Percentiles rank a stretch among this genome's conserved stretches.
These are phyloP conservation scores for Diaporthe batatas DNA, from an alignment of 2,329 filamentous ascomycete genomes.

Conservation along the genomic window DNA sequence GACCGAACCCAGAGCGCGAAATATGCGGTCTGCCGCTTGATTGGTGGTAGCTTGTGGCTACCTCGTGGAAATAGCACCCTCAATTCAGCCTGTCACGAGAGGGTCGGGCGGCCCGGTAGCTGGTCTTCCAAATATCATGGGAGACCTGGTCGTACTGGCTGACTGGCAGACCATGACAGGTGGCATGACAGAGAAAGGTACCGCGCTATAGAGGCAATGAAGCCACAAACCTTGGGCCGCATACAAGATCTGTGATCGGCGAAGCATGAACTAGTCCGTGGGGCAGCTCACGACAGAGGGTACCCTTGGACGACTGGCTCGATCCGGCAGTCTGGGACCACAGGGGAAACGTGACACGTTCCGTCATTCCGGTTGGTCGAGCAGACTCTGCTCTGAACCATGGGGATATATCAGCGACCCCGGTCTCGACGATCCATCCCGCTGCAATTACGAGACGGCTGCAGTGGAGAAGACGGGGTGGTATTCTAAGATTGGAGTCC, in stretches of 20 bases:
- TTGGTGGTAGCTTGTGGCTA: background rate
- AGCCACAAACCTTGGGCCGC: conserved; percentile 8
- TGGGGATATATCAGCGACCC: background rate
- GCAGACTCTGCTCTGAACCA: conserved; percentile 30
- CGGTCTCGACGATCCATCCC: background rate
- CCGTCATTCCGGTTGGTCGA: conserved; percentile 24
- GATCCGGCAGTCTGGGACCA: conserved; percentile 39
- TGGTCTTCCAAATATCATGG: conserved; percentile 4
- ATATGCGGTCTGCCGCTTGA: background rate
- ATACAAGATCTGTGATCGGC: conserved; percentile 18
- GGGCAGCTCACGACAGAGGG: conserved; percentile 16
- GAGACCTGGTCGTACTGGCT: conserved; percentile 5
- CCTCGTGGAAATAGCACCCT: background rate
- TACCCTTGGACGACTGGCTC: background rate
- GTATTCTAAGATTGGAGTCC: background rate
- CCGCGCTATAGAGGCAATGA: conserved; percentile 10
- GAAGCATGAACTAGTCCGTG: conserved; percentile 24
- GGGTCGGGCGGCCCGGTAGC: no score
- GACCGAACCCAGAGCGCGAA: background rate
- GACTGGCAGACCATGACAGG: conserved; percentile 19
- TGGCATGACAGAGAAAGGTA: background rate
- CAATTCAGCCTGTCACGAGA: background rate
- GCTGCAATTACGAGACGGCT: conserved; percentile 7
- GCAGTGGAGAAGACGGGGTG: background rate
- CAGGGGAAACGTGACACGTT: conserved; percentile 34